These are phyloP conservation scores for Cephaloascus fragrans DNA, from an alignment of 805 yeast species.

Conservation along the genomic window DNA sequence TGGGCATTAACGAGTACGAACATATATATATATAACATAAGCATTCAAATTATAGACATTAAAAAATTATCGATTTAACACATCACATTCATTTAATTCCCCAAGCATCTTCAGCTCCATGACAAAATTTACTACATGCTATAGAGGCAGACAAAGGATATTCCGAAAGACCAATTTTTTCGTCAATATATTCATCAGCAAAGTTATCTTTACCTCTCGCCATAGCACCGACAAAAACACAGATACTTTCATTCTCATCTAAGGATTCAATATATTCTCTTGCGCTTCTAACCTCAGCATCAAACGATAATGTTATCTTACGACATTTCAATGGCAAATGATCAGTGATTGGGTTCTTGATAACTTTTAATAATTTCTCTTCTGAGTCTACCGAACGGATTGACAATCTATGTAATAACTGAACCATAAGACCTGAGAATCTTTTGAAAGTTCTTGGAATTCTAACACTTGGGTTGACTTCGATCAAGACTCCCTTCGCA, in stretches of 20 bases:
- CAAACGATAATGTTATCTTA: slow-evolving; percentile 85
- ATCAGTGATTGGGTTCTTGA: slow-evolving; percentile 94
- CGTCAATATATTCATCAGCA: slow-evolving; percentile 96
- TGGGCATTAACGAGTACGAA: too few species aligned
- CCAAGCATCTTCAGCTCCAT: slow-evolving; percentile 99
- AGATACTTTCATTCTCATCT: slow-evolving; percentile 84
- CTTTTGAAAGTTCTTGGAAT: slow-evolving; percentile 98
- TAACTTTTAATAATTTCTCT: slow-evolving; percentile 86
- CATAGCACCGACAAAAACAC: slow-evolving; percentile 99
- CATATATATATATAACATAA: too few species aligned
- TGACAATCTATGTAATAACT: slow-evolving; percentile 81
- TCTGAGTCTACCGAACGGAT: slow-evolving; percentile 93
- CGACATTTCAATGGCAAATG: slow-evolving; percentile 95
- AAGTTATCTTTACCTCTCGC: slow-evolving; percentile 96
- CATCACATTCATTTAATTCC: slow-evolving; percentile 50
- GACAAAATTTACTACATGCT: slow-evolving; percentile 96
- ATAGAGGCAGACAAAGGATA: slow-evolving; percentile 96
- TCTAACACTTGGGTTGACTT: slow-evolving; percentile 92
- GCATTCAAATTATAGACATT: too few species aligned
- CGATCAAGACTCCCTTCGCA: slow-evolving; percentile 87
- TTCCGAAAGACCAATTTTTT: slow-evolving; percentile 90
- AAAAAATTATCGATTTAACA: too few species aligned
- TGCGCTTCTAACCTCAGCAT: slow-evolving; percentile 79
- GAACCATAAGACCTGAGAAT: slow-evolving; percentile 97
- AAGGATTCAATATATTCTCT: slow-evolving; percentile 78